Base-by-base conservation (phyloP, 306 rosid species). In the Pueraria montana region DNA sequence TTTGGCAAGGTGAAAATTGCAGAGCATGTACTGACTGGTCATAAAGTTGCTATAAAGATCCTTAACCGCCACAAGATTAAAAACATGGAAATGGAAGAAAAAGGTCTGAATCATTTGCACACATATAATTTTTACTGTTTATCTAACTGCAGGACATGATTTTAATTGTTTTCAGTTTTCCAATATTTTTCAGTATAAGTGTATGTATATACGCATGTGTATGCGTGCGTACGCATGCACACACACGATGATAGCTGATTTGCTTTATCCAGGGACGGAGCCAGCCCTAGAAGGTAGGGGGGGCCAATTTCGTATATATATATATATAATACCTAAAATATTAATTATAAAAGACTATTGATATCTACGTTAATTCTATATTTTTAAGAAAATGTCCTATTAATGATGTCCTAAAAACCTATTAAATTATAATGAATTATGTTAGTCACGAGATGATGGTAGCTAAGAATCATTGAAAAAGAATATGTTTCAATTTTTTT, bases 1-100 rank as follows among this genome's bases (percentile, higher is more conserved):
- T 93, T 94, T 53, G 98, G 96, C 48, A 93, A 96, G 87, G 99
- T 96, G 83, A 94, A 91, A 88, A 88, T 92, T 86, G 99, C 99
- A 27, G 96, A 90, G 84, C 96, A 96, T 85, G 90, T 88, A 21
- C 73, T 90, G 81, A 96, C 98, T 65, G 94, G 99, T 38, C 92
- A 88, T 80, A 91, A 96, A 84, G 99, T 96, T 74, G 99, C 99
- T 56, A 91, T 96, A n/a, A 94, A 96, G 94, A 90, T 96, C 82
- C 97, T 96, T 56, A 96, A 96, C 83, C 91, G 94, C 10, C 90
- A 87, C 9, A 96, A 90, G 87, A 92, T 93, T 74, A 90, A 86
- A 82, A 92, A 87, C 82, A 85, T 92, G 99, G 97, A 94, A 46
- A 88, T 96, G 91, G 97, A 96, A 91, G 96, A 96, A 74, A 96